Percentiles rank a stretch among this genome's conserved stretches.
Evolutionary conservation across 805 yeast genomes (phyloP).

Genomic region (Kluyveromyces wickerhamii): DNA sequence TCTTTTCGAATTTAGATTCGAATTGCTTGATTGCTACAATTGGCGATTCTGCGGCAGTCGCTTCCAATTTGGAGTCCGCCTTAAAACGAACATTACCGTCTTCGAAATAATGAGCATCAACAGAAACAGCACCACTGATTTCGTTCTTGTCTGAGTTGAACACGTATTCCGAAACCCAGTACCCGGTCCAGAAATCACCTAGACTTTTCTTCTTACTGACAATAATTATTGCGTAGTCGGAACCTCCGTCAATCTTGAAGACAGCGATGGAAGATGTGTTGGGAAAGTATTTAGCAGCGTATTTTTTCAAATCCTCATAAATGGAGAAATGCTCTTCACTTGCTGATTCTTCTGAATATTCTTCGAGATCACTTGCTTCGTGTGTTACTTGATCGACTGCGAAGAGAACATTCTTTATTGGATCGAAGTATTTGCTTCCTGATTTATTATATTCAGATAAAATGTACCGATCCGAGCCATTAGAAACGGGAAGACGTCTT

Average conservation of each 20-base stretch:
- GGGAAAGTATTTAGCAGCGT: conserved; percentile 63
- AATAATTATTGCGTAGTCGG: conserved; percentile 39
- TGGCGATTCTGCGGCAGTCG: conserved; percentile 15
- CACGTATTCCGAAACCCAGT: conserved; percentile 68
- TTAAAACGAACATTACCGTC: conserved; percentile 89
- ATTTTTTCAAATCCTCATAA: conserved; percentile 27
- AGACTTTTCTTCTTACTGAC: conserved; percentile 68
- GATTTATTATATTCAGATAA: conserved; percentile 42
- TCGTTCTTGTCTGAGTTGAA: conserved; percentile 29
- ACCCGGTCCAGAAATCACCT: conserved; percentile 80
- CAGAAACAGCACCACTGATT: conserved; percentile 46
- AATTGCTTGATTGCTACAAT: conserved; percentile 41
- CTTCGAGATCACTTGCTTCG: conserved; percentile 47
- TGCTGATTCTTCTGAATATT: conserved; percentile 21
- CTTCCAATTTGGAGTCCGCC: conserved; percentile 32
- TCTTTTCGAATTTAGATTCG: conserved; percentile 54
- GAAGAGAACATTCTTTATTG: conserved; percentile 39
- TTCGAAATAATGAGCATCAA: conserved; percentile 88
- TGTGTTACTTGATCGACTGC: conserved; percentile 49
- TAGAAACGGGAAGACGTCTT: conserved; percentile 30
- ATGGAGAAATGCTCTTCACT: conserved; percentile 13
- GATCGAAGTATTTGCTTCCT: conserved; percentile 51
- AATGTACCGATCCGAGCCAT: conserved; percentile 32
- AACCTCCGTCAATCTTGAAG: conserved; percentile 25
- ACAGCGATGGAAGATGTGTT: conserved; percentile 41